Conservation (phyloP, 306 rosid species). For the Fragaria vesca region DNA sequence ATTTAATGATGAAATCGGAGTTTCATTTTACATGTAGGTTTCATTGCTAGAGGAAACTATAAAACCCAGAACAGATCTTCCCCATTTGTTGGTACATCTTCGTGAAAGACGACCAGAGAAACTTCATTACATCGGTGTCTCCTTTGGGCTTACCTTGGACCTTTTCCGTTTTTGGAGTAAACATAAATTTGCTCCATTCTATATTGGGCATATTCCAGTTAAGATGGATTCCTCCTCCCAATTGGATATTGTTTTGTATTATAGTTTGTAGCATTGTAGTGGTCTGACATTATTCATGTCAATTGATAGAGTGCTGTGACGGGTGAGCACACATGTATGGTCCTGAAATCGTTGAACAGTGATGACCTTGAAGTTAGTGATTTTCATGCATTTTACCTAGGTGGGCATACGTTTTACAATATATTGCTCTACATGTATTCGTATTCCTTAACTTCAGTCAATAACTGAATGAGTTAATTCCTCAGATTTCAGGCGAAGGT, state of each 20-base stretch:
- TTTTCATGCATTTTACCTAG: constrained; percentile 74
- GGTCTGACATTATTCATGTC: constrained; percentile 14
- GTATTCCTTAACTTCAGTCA: constrained; percentile 9
- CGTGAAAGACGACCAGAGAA: constrained; percentile 87
- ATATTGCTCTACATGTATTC: constrained; percentile 13
- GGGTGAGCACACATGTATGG: constrained; percentile 94
- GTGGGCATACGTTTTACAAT: constrained; percentile 33
- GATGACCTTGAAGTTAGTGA: constrained; percentile 78
- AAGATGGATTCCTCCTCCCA: constrained; percentile 37
- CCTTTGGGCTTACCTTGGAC: constrained; percentile 91
- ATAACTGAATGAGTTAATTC: constrained; percentile 23
- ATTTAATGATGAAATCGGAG: background rate
- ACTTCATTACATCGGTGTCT: constrained; percentile 93
- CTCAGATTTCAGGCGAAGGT: constrained; percentile 79
- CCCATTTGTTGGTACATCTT: constrained; percentile 83
- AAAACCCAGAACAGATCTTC: constrained; percentile 82
- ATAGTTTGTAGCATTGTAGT: background rate
- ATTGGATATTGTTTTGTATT: constrained; percentile 7
- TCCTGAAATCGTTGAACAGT: constrained; percentile 76
- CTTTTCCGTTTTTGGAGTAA: constrained; percentile 92
- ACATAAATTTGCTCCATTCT: constrained; percentile 89
- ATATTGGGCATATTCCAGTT: constrained; percentile 95
- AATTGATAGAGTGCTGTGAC: constrained; percentile 68
- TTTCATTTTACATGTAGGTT: constrained; percentile 48
- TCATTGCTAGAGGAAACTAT: constrained; percentile 82